Evolutionary conservation across 192 early-diverging fungal species (phyloP).

Genomic region (Umbelopsis ramanniana): DNA sequence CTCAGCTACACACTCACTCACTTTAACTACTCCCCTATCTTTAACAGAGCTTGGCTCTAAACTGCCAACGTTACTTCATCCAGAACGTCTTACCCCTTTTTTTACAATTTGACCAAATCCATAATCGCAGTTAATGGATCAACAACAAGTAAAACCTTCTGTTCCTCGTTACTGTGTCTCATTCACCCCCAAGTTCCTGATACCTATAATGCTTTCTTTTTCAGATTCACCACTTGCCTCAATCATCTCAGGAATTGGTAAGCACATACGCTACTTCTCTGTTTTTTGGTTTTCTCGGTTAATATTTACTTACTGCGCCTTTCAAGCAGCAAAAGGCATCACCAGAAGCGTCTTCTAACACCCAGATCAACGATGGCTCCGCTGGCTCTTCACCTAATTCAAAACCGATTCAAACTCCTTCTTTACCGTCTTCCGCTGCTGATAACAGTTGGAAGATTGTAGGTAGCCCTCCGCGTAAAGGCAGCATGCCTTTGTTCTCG

Average conservation of each 20-base stretch:
- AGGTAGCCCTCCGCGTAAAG: constrained; percentile 40
- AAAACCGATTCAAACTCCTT: constrained; percentile 20
- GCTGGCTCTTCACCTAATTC: constrained; percentile 18
- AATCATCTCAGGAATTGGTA: constrained; percentile 7
- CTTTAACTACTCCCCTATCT: background rate
- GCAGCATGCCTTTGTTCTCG: constrained; percentile 25
- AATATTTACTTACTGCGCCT: background rate
- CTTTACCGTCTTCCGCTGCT: constrained; percentile 9
- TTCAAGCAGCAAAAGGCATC: background rate
- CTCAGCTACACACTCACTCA: background rate
- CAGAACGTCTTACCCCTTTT: background rate
- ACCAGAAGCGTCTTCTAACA: background rate
- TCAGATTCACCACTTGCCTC: background rate
- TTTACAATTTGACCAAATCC: background rate
- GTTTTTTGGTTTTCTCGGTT: background rate
- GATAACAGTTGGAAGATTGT: constrained; percentile 40
- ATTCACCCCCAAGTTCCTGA: background rate
- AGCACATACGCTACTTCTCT: background rate
- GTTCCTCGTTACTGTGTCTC: background rate
- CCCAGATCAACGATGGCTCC: constrained; percentile 16
- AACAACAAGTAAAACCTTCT: background rate
- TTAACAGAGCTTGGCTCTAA: constrained; percentile 17
- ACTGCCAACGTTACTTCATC: constrained; percentile 13
- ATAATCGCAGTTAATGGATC: constrained; percentile 4
- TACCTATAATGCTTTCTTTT: background rate